Base-by-base conservation (phyloP, 2,329 filamentous ascomycete genomes). In the Epichloe brachyelytri region DNA sequence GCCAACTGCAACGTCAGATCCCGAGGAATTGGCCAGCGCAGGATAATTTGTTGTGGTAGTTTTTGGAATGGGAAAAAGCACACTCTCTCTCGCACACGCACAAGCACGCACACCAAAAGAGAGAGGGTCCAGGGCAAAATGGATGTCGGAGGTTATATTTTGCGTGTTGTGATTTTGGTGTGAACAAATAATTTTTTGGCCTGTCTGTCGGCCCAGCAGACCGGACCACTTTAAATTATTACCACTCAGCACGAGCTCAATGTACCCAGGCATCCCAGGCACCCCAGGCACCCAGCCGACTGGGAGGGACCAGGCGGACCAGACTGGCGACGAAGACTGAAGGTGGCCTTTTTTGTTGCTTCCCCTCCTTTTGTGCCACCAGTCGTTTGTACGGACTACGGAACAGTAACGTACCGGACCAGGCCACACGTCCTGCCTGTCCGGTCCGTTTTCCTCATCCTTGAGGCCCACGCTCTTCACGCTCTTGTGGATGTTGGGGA, bases 111-210 rank as follows among this genome's bases (percentile, higher is more conserved):
- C 39, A 49, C 39, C 39, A 38, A 43, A 43, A 49, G 8, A 48
- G 43, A 5, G 30, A 39, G 33, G 41, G 43, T 26, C 33, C 44
- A 46, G 50, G 50, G 50, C 50, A 43, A 51, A 48, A 39, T 47
- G 50, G 45, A 12, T 43, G 46, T 37, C 46, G 51, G 51, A 49
- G 51, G 41, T 52, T 52, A 52, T 52, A 50, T 52, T 52, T 51
- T 52, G 38, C 44, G 47, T 46, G 46, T 10, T 48, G 38, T 12
- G 38, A 43, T 48, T 48, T 43, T 44, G 36, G 46, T 52, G 50
- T 34, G 50, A 44, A n/a, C 15, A 26, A 48, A 40, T 26, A 26
- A 45, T 2, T 26, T 20, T 37, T 45, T 43, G n/a, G n/a, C n/a
- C n/a, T n/a, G n/a, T n/a, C n/a, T n/a, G 17, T 22, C 19, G 20